Conservation (phyloP, 129 eudicot species). For the Artemisia tridentata region DNA sequence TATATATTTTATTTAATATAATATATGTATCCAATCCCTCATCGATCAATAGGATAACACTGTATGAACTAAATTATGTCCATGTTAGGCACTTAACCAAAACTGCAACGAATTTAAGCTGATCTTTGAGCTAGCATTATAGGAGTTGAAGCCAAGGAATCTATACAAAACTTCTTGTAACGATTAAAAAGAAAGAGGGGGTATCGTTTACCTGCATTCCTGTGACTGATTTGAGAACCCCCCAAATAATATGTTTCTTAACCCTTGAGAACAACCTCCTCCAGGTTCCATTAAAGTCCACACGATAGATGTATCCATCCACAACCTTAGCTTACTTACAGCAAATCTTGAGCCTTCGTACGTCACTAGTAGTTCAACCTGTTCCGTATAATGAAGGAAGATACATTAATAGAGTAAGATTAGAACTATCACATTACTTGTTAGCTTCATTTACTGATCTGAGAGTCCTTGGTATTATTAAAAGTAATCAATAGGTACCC, state of each 20-base stretch:
- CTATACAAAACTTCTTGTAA: too few relatives aligned
- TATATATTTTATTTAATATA: too few relatives aligned
- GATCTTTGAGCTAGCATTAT: too few relatives aligned
- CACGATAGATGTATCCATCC: constrained; percentile 93
- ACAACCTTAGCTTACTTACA: constrained; percentile 82
- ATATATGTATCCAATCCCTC: too few relatives aligned
- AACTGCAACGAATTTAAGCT: too few relatives aligned
- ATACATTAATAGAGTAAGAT: neutral
- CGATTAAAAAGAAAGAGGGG: too few relatives aligned
- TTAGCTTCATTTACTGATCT: constrained; percentile 15
- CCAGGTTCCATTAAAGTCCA: constrained; percentile 93
- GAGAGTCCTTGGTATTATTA: constrained; percentile 11
- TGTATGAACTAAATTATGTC: too few relatives aligned
- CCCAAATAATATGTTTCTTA: constrained; percentile 97
- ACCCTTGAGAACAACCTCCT: constrained; percentile 87
- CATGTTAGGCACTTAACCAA: too few relatives aligned
- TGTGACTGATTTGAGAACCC: constrained; percentile 93
- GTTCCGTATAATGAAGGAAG: constrained; percentile 23
- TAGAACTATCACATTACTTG: neutral
- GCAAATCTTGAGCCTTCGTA: constrained; percentile 96
- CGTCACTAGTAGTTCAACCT: constrained; percentile 91
- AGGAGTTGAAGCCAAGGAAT: too few relatives aligned
- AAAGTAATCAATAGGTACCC: neutral
- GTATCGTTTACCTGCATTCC: constrained; percentile 97
- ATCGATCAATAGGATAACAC: too few relatives aligned